Evolutionary conservation across 805 yeast species (phyloP).

Genomic region (Zygoascus bituminiphila): DNA sequence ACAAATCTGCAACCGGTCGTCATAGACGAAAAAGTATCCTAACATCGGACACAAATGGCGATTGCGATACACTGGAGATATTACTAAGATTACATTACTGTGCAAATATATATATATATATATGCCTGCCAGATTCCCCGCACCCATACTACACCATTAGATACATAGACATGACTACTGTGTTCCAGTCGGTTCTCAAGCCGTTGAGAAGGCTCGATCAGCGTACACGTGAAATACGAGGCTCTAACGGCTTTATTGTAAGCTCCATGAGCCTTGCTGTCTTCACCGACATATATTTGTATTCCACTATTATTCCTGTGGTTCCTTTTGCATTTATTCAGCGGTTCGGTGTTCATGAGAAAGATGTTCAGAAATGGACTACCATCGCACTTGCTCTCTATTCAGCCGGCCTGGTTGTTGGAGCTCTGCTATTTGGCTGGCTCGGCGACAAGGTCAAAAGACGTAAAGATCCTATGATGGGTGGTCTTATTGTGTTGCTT

Average conservation of each 20-base stretch:
- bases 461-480: conserved; percentile 24
- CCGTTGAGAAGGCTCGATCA: background rate
- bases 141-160: too few species aligned
- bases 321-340: conserved; percentile 27
- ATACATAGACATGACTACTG: too few species aligned
- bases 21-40: too few species aligned
- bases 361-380: conserved; percentile 22
- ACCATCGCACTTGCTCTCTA: conserved; percentile 26
- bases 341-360: conserved; percentile 23
- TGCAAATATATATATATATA: too few species aligned
- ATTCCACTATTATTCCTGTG: conserved; percentile 27
- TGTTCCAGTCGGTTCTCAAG: too few species aligned
- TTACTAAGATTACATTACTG: too few species aligned
- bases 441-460: conserved; percentile 21
- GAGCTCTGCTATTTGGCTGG: conserved; percentile 25
- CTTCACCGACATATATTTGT: conserved; percentile 28
- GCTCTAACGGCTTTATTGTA: conserved; percentile 15
- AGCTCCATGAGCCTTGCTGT: conserved; percentile 26
- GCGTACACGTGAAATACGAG: background rate
- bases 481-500: conserved; percentile 24
- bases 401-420: conserved; percentile 27
- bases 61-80: too few species aligned
- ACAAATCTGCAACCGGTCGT: too few species aligned
- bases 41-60: too few species aligned
- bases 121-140: too few species aligned